phyloP scores from a whole-genome alignment of 768 basidiomycete species.

The Psilocybe cubensis region DNA sequence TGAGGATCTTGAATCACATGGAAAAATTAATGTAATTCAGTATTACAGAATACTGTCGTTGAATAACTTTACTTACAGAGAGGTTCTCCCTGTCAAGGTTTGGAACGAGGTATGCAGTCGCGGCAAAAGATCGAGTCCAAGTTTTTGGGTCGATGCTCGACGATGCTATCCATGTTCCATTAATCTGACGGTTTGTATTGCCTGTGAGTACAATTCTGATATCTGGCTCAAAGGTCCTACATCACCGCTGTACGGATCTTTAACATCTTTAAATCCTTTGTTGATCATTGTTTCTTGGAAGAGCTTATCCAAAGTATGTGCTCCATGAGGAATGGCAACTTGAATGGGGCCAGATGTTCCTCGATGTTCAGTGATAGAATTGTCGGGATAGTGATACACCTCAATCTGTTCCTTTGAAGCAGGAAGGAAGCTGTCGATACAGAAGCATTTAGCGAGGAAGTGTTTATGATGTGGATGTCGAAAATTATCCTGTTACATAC shows the following conservation, averaged over 20 bases:
- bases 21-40: neutral
- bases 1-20: slow-evolving; percentile 2
- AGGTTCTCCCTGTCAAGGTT: slow-evolving; percentile 2
- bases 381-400: slow-evolving; percentile 26
- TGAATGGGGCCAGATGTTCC: slow-evolving; percentile 35
- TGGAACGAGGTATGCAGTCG: slow-evolving; percentile 8
- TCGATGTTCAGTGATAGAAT: slow-evolving; percentile 25
- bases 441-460: neutral
- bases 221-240: neutral
- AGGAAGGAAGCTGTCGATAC: slow-evolving; percentile 28
- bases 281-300: slow-evolving; percentile 29
- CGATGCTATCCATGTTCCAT: slow-evolving; percentile 22
- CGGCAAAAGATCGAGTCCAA: slow-evolving; percentile 10
- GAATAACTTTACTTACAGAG: neutral
- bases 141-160: slow-evolving; percentile 13
- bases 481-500: slow-evolving; percentile 24
- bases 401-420: slow-evolving; percentile 28
- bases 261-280: slow-evolving; percentile 25
- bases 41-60: neutral
- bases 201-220: neutral
- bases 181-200: slow-evolving; percentile 25
- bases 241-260: slow-evolving; percentile 35
- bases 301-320: slow-evolving; percentile 29
- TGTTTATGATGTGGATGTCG: neutral
- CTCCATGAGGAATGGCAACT: slow-evolving; percentile 27